Percentiles rank a stretch among this genome's conserved stretches.
Evolutionary conservation across 2,329 filamentous ascomycete species (phyloP).

Genomic region (Diaporthe ilicicola): DNA sequence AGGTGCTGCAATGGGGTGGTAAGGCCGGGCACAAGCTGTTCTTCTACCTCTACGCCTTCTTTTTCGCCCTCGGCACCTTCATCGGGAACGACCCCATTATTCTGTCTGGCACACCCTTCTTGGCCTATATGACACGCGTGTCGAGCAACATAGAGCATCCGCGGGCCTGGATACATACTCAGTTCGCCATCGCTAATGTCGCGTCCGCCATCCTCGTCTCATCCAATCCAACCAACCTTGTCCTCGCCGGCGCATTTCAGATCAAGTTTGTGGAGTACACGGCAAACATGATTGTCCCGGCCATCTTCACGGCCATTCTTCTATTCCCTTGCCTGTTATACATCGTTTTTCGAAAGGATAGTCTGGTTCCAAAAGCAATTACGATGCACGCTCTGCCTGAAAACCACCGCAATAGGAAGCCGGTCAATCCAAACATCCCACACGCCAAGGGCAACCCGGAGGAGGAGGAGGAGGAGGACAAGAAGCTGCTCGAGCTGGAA

Average conservation of each 20-base stretch:
- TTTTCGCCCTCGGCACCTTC: constrained; percentile 72
- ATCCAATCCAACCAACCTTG: constrained; percentile 80
- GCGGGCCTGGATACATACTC: constrained; percentile 76
- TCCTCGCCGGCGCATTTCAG: constrained; percentile 75
- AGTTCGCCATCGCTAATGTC: constrained; percentile 78
- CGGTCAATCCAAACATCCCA: constrained; percentile 78
- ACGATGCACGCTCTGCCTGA: constrained; percentile 73
- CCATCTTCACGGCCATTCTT: constrained; percentile 71
- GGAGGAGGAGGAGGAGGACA: constrained; percentile 55
- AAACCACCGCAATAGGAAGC: constrained; percentile 61
- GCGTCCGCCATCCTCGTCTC: constrained; percentile 80
- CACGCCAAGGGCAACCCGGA: constrained; percentile 64
- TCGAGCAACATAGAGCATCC: constrained; percentile 77
- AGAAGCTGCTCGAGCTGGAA: constrained; percentile 68
- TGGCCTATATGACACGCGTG: constrained; percentile 80
- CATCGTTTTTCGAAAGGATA: constrained; percentile 70
- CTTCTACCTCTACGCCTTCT: constrained; percentile 78
- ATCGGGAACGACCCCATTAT: constrained; percentile 82
- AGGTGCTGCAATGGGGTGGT: constrained; percentile 73
- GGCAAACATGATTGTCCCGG: constrained; percentile 80
- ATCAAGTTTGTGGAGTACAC: constrained; percentile 79
- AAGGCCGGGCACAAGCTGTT: constrained; percentile 73
- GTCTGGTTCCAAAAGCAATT: constrained; percentile 71
- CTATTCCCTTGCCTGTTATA: constrained; percentile 77
- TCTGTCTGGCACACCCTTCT: constrained; percentile 76